phyloP scores from a whole-genome alignment of 345 rosid genomes.

The Citrus inodora region DNA sequence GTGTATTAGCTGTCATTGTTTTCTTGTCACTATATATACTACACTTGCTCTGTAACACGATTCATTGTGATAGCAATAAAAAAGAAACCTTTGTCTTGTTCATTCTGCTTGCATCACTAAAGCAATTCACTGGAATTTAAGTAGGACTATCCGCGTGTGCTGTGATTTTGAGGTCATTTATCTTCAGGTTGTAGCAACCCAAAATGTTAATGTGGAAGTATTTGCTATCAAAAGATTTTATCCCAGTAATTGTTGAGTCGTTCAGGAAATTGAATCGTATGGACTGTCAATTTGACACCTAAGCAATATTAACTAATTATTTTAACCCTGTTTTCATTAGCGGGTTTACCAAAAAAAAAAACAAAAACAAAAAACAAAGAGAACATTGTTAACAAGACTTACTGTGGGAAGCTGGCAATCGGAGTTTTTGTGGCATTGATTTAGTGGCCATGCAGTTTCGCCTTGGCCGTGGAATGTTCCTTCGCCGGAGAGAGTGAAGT shows the following conservation, averaged over 20 bases:
- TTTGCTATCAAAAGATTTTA: slow-evolving; percentile 26
- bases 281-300: slow-evolving; percentile 13
- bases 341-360: not conserved
- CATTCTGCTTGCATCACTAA: no score
- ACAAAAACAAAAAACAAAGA: no score
- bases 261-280: slow-evolving; percentile 14
- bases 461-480: slow-evolving; percentile 20
- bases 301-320: no score
- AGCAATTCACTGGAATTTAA: no score
- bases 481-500: slow-evolving; percentile 6
- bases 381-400: no score
- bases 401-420: slow-evolving; percentile 2
- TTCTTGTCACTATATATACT: no score
- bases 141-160: slow-evolving; percentile 24
- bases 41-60: no score
- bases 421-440: slow-evolving; percentile 3
- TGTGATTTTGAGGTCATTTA: not conserved
- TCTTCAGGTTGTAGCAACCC: slow-evolving; percentile 18
- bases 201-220: slow-evolving; percentile 23
- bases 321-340: no score
- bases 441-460: slow-evolving; percentile 2
- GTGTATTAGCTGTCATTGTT: no score
- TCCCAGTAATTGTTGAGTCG: slow-evolving; percentile 9
- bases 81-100: no score
- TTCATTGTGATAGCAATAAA: no score